These are phyloP conservation scores for Aphanomyces astaci DNA, from an alignment of 352 stramenopile genomes.

Conservation along the genomic window DNA sequence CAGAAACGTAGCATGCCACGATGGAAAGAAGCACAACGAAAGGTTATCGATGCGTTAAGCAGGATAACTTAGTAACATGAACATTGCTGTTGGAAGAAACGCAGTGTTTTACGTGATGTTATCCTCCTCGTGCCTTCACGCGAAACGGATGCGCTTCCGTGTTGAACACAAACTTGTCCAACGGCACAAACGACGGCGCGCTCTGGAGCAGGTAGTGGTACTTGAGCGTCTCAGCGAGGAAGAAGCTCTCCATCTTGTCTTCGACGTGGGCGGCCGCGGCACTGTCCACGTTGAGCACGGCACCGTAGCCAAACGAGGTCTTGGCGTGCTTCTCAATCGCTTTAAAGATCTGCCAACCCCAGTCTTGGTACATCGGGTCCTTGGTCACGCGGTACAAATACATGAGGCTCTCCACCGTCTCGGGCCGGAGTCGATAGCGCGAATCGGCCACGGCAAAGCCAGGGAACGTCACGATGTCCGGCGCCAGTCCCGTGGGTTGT, in stretches of 20 bases:
- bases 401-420: slow-evolving; percentile 95
- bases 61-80: too few species aligned
- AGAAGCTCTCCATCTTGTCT: slow-evolving; percentile 98
- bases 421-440: slow-evolving; percentile 92
- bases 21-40: too few species aligned
- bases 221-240: slow-evolving; percentile 98
- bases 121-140: too few species aligned
- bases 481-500: slow-evolving; percentile 87
- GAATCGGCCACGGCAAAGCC: slow-evolving; percentile 43
- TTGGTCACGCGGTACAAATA: slow-evolving; percentile 94
- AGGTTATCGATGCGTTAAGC: too few species aligned
- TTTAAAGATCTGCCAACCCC: slow-evolving; percentile 93
- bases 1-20: too few species aligned
- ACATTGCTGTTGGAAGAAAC: too few species aligned
- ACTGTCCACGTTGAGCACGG: slow-evolving; percentile 39
- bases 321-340: slow-evolving; percentile 89
- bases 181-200: slow-evolving; percentile 62
- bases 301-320: slow-evolving; percentile 83
- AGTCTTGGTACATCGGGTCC: slow-evolving; percentile 91
- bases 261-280: slow-evolving; percentile 46
- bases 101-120: too few species aligned
- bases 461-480: slow-evolving; percentile 90
- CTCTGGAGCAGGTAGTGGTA: slow-evolving; percentile 95
- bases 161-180: slow-evolving; percentile 96
- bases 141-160: slow-evolving; percentile 93